phyloP scores from a whole-genome alignment of 2,329 filamentous ascomycete genomes.

The Clarireedia monteithiana region DNA sequence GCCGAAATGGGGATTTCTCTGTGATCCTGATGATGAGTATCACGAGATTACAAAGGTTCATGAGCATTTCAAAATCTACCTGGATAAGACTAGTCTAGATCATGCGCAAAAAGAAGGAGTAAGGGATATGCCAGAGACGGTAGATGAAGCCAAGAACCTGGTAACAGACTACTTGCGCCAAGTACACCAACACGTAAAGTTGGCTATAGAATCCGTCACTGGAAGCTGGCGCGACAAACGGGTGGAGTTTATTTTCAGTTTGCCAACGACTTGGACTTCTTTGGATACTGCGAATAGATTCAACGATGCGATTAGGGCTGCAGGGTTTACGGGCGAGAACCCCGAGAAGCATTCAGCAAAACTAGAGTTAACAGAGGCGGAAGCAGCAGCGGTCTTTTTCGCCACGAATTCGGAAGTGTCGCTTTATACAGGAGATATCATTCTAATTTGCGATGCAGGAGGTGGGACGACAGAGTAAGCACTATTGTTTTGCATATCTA shows the following conservation, averaged over 20 bases:
- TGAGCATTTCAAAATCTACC: constrained; percentile 7
- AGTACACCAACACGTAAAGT: background rate
- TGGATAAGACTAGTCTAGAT: background rate
- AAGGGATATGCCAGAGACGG: background rate
- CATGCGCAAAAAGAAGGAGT: background rate
- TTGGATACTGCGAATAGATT: constrained; percentile 30
- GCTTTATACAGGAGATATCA: constrained; percentile 28
- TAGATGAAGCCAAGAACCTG: constrained; percentile 1
- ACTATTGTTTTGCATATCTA: too few species aligned
- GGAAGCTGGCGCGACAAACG: constrained; percentile 26
- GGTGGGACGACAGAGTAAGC: constrained; percentile 35
- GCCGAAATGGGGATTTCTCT: background rate
- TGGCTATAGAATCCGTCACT: constrained; percentile 40
- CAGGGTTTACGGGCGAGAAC: constrained; percentile 24
- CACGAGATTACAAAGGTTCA: background rate
- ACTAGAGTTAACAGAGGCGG: constrained; percentile 44
- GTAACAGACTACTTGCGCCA: background rate
- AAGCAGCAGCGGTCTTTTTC: constrained; percentile 44
- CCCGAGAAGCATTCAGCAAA: constrained; percentile 30
- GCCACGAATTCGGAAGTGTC: constrained; percentile 19
- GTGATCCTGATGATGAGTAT: constrained; percentile 4
- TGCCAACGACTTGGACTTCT: constrained; percentile 36
- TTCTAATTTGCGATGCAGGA: constrained; percentile 43
- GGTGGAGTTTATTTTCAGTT: constrained; percentile 35
- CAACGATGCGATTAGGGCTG: constrained; percentile 24